Evolutionary conservation across 2,329 filamentous ascomycete species (phyloP).

Genomic region (Colletotrichum tofieldiae): DNA sequence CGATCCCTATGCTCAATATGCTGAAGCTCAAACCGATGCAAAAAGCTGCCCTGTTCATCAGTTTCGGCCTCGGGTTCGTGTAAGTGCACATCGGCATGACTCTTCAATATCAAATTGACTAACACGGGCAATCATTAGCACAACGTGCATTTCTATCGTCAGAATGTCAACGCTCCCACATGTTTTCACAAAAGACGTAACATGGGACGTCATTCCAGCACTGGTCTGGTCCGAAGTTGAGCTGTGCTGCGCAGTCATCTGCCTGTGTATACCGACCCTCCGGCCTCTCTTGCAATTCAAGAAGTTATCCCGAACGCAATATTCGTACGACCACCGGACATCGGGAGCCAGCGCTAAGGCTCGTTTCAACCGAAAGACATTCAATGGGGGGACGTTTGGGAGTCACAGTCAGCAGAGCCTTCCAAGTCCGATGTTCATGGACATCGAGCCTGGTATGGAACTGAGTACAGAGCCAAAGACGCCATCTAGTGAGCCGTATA

Average conservation of each 20-base stretch:
- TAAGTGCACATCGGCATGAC: neutral
- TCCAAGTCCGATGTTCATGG: neutral
- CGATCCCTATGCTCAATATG: conserved; percentile 25
- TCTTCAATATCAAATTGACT: neutral
- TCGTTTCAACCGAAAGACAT: conserved; percentile 2
- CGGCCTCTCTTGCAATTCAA: conserved; percentile 20
- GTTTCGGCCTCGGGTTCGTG: conserved; percentile 38
- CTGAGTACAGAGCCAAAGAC: conserved; percentile 6
- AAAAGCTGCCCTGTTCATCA: conserved; percentile 24
- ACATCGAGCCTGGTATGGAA: neutral
- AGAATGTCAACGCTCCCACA: conserved; percentile 26
- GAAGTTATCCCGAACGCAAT: neutral
- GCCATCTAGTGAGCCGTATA: neutral
- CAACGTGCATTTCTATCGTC: conserved; percentile 31
- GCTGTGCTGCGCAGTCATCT: conserved; percentile 34
- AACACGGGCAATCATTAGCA: neutral
- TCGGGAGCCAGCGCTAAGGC: conserved; percentile 2
- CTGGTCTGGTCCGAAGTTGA: conserved; percentile 34
- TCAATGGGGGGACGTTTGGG: conserved; percentile 19
- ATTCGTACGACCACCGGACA: neutral
- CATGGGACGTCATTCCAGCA: conserved; percentile 26
- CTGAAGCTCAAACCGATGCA: conserved; percentile 16
- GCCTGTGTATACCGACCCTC: conserved; percentile 39
- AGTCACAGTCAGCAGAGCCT: conserved; percentile 33
- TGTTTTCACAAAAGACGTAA: conserved; percentile 27